phyloP scores from a whole-genome alignment of 2,329 filamentous ascomycete genomes.

The Sporothrix dimorphospora region DNA sequence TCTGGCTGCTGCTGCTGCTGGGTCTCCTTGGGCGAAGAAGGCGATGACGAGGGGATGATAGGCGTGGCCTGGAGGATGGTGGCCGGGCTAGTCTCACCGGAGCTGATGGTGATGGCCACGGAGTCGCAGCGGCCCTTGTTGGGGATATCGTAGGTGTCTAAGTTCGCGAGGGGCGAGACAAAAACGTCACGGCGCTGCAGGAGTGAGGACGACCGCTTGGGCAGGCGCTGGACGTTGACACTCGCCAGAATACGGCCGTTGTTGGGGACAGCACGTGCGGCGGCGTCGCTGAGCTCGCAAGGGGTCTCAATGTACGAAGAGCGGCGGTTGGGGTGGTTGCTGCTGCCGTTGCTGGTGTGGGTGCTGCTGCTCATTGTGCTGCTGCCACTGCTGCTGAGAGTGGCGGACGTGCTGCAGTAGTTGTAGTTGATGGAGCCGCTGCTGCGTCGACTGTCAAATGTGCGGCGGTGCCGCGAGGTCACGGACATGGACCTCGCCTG shows the following conservation, averaged over 20 bases:
- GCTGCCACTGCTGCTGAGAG: constrained; percentile 27
- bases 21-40: constrained; percentile 20
- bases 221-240: constrained; percentile 30
- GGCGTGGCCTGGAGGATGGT: constrained; percentile 21
- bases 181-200: constrained; percentile 32
- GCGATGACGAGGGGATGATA: not conserved
- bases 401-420: constrained; percentile 23
- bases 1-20: constrained; percentile 17
- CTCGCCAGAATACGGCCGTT: constrained; percentile 14
- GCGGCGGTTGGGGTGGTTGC: not conserved
- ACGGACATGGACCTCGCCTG: constrained; percentile 21
- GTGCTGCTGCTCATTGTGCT: constrained; percentile 25
- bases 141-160: constrained; percentile 26
- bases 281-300: not conserved
- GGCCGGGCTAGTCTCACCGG: constrained; percentile 31
- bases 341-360: constrained; percentile 5
- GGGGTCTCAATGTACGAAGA: not conserved
- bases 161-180: constrained; percentile 28
- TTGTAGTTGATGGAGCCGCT: constrained; percentile 23
- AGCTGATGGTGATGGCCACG: constrained; percentile 25
- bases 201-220: constrained; percentile 35
- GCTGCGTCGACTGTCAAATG: constrained; percentile 25
- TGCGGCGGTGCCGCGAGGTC: constrained; percentile 14
- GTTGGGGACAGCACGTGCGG: constrained; percentile 4
- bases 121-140: constrained; percentile 8